Base-by-base conservation (phyloP, 805 yeast genomes). In the Ogataea thermomethanolica region DNA sequence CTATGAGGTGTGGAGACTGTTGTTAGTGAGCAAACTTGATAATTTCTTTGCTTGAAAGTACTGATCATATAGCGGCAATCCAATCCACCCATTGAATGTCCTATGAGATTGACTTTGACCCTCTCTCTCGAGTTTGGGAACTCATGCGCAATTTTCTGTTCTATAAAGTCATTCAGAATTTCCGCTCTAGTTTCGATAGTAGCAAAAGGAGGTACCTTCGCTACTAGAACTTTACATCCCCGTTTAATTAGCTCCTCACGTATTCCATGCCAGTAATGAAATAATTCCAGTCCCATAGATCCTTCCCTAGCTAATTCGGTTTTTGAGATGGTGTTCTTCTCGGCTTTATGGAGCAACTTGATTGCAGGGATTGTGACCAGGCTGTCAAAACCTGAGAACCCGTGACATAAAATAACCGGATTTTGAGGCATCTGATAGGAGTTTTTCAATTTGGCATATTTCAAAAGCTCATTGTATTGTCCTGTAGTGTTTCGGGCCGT, bases 71-170 rank as follows among this genome's bases (percentile, higher is more conserved):
- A 86, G 37, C 97, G 65, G 25, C 89, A 77, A 55, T 90, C 96
- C 23, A 89, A 64, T 0, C 97, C 97, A 5, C 97, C 97, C 96
- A 89, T 88, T 0, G 96, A 87, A 57, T 89, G 97, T 5, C 93
- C 93, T 20, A 89, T 70, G 31, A 89, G 58, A 54, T 90, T 90
- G 11, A 89, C 70, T 44, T 78, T 79, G 14, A 78, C 48, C 9
- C 64, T 66, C 20, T 61, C 58, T 11, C 53, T 8, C 48, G 45
- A 20, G 50, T 35, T 10, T 54, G 62, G 55, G 42, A 61, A 59
- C 14, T 42, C 34, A 7, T 24, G 8, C 3, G 48, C 42, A 5
- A 54, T n/a, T 51, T 55, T 25, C 26, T 34, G 38, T 52, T 53
- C 32, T 53, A 89, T 73, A 49, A 73, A 78, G 1, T 57, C 54